Evolutionary conservation across 345 rosid species (phyloP).

Genomic region (Euphorbia tirucalli): DNA sequence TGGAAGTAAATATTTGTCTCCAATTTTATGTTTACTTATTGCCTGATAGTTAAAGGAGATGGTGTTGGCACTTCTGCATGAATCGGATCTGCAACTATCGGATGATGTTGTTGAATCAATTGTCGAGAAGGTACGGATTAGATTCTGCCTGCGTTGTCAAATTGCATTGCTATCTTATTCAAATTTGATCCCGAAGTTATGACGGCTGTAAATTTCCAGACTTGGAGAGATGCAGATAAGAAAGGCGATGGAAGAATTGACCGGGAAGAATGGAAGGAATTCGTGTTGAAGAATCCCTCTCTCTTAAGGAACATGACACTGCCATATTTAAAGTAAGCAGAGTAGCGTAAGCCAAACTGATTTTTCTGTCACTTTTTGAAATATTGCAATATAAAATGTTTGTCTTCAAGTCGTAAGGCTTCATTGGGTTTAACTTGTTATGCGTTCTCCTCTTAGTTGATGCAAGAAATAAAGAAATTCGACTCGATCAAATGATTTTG

Average conservation of each 20-base stretch:
- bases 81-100: conserved; percentile 69
- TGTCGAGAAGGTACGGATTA: conserved; percentile 59
- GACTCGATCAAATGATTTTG: background rate
- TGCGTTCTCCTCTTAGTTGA: background rate
- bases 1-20: background rate
- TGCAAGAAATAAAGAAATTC: background rate
- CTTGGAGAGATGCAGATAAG: conserved; percentile 63
- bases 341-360: conserved; percentile 19
- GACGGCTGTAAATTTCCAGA: conserved; percentile 35
- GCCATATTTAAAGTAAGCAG: conserved; percentile 74
- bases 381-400: too few relatives aligned
- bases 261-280: conserved; percentile 81
- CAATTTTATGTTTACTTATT: conserved; percentile 4
- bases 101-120: conserved; percentile 70
- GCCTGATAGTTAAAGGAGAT: conserved; percentile 70
- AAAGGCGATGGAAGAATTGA: conserved; percentile 82
- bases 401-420: background rate
- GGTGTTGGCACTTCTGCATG: conserved; percentile 89
- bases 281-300: conserved; percentile 67
- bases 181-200: background rate
- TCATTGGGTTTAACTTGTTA: background rate
- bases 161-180: background rate
- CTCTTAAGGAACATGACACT: conserved; percentile 92
- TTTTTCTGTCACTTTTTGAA: background rate
- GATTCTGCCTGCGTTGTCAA: background rate